Conservation (phyloP, 2,329 filamentous ascomycete genomes). For the Xylariaceae sp. region DNA sequence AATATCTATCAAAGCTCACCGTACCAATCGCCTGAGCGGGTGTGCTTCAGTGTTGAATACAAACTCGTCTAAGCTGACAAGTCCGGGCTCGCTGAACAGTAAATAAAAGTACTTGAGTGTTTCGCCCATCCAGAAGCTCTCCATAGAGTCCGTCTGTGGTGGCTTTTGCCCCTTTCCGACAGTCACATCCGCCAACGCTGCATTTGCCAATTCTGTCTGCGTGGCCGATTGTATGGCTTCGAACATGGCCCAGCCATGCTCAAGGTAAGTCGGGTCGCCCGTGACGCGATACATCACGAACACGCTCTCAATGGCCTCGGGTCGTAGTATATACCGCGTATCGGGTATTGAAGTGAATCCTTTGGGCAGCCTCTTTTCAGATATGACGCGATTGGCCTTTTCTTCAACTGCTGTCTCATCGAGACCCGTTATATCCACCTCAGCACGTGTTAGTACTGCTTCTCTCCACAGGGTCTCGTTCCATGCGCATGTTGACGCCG, state of each 20-base stretch:
- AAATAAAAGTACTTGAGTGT: too few species aligned
- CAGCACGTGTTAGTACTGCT: too few species aligned
- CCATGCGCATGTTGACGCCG: slow-evolving; percentile 23
- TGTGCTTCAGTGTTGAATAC: too few species aligned
- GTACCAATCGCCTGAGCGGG: too few species aligned
- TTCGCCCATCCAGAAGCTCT: slow-evolving; percentile 1
- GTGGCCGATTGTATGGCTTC: slow-evolving; percentile 25
- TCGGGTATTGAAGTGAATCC: slow-evolving; percentile 27
- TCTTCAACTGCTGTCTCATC: too few species aligned
- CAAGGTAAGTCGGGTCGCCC: slow-evolving; percentile 19
- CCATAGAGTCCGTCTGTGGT: slow-evolving; percentile 27
- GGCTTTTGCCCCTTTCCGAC: slow-evolving; percentile 7
- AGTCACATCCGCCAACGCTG: slow-evolving; percentile 26
- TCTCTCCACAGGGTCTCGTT: slow-evolving; percentile 26
- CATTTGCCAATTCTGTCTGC: slow-evolving; percentile 25
- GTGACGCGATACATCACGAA: slow-evolving; percentile 29
- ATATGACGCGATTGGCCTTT: slow-evolving; percentile 19
- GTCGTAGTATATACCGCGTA: slow-evolving; percentile 26
- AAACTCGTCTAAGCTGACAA: too few species aligned
- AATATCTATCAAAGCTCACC: too few species aligned
- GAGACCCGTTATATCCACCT: slow-evolving; percentile 2
- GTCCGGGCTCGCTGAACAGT: too few species aligned
- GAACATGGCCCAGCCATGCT: slow-evolving; percentile 29
- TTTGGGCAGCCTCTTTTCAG: slow-evolving; percentile 19
- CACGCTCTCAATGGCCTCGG: slow-evolving; percentile 31